Evolutionary conservation across 768 basidiomycete genomes (phyloP).

Genomic region (Leccinum boreale): DNA sequence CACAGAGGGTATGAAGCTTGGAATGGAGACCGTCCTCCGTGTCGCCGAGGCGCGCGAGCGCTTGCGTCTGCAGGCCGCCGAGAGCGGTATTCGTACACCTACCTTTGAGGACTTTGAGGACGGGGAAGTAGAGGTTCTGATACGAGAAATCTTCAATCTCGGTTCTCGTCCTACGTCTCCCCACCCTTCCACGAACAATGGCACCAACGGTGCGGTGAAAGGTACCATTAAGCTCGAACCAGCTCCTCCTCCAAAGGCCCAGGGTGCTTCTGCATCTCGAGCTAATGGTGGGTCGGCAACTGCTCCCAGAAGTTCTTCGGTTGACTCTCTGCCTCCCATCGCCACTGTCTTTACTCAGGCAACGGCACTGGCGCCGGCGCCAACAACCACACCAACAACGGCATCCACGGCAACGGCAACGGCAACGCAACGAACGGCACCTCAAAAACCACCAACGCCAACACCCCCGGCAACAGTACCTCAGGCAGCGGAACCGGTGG

Average conservation of each 20-base stretch:
- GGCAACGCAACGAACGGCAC: neutral
- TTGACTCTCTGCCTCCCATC: conserved; percentile 24
- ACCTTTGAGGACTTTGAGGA: conserved; percentile 34
- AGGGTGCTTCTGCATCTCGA: conserved; percentile 18
- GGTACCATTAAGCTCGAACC: conserved; percentile 19
- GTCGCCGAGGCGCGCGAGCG: conserved; percentile 40
- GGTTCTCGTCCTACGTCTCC: conserved; percentile 28
- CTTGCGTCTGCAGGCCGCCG: conserved; percentile 33
- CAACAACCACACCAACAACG: neutral
- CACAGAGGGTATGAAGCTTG: conserved; percentile 42
- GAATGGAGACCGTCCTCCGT: conserved; percentile 36
- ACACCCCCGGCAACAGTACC: neutral
- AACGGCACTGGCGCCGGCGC: neutral
- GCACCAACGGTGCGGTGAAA: conserved; percentile 10
- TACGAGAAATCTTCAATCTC: conserved; percentile 30
- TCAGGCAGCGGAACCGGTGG: neutral
- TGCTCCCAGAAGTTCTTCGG: conserved; percentile 23
- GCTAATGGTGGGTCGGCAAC: conserved; percentile 31
- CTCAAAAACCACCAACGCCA: neutral
- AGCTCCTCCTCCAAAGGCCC: conserved; percentile 21
- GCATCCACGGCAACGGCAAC: neutral
- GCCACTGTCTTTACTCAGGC: conserved; percentile 14
- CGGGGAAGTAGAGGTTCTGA: conserved; percentile 20
- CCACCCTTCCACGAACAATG: conserved; percentile 4
- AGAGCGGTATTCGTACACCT: conserved; percentile 30